Evolutionary conservation across 2,329 filamentous ascomycete species (phyloP), one percentile per base, ranked within the genome.

Genomic region (Colletotrichum coccodes): DNA sequence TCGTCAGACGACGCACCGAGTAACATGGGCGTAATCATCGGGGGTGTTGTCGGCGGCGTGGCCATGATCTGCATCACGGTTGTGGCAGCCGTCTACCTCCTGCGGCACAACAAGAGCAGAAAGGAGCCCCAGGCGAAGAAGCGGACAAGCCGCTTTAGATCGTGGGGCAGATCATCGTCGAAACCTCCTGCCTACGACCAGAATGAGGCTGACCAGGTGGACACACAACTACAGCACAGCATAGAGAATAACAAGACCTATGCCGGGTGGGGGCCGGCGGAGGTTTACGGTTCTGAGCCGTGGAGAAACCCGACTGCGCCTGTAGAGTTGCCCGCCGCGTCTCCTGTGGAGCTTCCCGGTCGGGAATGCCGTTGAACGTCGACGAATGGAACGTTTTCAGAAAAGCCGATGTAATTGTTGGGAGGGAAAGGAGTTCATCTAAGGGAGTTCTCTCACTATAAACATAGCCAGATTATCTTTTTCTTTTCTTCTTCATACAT

Each of bases 21-120:
- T 58, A 77, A 77, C 54, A 76, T 69, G 1, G 76, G 75, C 6
- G 73, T 74, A 32, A 80, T 81, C 40, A 70, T 80, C 12, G 79
- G 78, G 6, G 80, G 78, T 6, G 74, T 77, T 3, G 63, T 81
- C 14, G 79, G 78, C 7, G 77, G 78, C 1, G 62, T 81, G 2
- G 78, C 75, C 3, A 71, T 81, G 2, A 18, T 82, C 2, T 79
- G 79, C 64, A 72, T 74, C 21, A 78, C 73, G 0, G 70, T 49
- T 6, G 61, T 78, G n/a, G 70, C 60, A 9, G 60, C 68, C 26
- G 42, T 73, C n/a, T 70, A 68, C 21, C 32, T 73, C 16, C 50
- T 73, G n/a, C 64, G 71, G 12, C 61, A 63, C 3, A 69, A 70
- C 40, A 49, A 47, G 40, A 26, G 28, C 7, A 32, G 9, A 5